Percentiles rank a stretch among this genome's conserved stretches.
Conservation (phyloP, 148 eudicot genomes). For the Persicaria tinctoria region DNA sequence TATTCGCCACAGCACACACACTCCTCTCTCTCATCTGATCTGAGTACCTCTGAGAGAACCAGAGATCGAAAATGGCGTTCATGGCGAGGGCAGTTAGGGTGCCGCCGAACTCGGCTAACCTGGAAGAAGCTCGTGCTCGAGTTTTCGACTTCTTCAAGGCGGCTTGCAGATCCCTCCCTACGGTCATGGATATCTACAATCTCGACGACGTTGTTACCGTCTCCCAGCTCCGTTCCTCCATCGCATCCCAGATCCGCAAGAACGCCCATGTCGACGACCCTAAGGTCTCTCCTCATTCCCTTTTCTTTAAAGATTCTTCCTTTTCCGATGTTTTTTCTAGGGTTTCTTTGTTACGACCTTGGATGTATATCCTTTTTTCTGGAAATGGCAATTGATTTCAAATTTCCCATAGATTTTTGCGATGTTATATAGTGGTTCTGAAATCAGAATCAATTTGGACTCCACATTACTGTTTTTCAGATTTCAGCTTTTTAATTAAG, state of each 20-base stretch:
- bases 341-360: neutral
- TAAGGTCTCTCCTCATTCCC: conserved; percentile 35
- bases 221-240: conserved; percentile 69
- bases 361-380: neutral
- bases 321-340: neutral
- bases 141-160: conserved; percentile 66
- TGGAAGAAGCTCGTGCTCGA: conserved; percentile 60
- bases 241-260: conserved; percentile 75
- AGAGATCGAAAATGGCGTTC: conserved; percentile 32
- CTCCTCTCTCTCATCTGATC: conserved; percentile 2
- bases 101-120: conserved; percentile 56
- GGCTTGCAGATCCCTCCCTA: conserved; percentile 76
- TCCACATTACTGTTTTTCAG: neutral
- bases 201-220: conserved; percentile 57
- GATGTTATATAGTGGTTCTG: neutral
- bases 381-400: neutral
- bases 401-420: neutral
- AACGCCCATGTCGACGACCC: conserved; percentile 57
- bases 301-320: neutral
- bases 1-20: neutral
- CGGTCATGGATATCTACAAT: conserved; percentile 76
- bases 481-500: neutral
- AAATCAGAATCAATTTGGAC: neutral
- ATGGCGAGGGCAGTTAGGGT: conserved; percentile 43
- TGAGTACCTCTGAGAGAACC: neutral